These are phyloP conservation scores for Podaxis sp. DNA, from an alignment of 768 basidiomycete species.

Conservation along the genomic window DNA sequence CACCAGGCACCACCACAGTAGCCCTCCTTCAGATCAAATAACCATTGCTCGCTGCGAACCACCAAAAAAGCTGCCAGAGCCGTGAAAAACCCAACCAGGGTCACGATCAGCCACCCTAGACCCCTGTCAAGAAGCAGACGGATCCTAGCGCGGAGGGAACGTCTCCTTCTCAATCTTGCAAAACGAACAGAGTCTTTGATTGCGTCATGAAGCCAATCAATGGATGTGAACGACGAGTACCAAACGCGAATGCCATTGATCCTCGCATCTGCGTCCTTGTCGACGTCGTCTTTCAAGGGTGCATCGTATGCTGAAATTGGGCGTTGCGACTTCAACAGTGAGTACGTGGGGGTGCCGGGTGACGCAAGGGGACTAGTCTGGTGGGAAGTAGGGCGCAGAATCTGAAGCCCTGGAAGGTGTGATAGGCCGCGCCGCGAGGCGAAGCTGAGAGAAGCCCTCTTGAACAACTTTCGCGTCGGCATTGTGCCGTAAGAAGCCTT, in stretches of 20 bases:
- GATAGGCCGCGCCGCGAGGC: constrained; percentile 31
- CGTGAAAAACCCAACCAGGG: constrained; percentile 81
- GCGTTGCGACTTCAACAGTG: constrained; percentile 33
- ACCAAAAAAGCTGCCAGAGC: constrained; percentile 86
- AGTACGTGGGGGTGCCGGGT: constrained; percentile 25
- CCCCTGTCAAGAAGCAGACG: constrained; percentile 68
- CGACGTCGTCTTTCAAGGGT: constrained; percentile 35
- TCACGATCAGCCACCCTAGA: constrained; percentile 87
- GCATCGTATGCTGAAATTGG: constrained; percentile 76
- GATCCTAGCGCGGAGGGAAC: constrained; percentile 63
- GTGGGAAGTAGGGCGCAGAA: constrained; percentile 25
- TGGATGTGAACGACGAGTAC: constrained; percentile 87
- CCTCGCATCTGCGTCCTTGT: constrained; percentile 52
- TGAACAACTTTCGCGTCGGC: constrained; percentile 23
- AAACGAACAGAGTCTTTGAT: constrained; percentile 90
- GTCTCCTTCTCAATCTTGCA: constrained; percentile 62
- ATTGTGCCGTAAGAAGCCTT: constrained; percentile 55
- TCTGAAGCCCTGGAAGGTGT: constrained; percentile 29
- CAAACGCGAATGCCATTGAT: constrained; percentile 87
- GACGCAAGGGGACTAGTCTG: constrained; percentile 32
- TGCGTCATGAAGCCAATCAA: constrained; percentile 96
- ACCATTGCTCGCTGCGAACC: constrained; percentile 77
- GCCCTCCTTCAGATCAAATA: constrained; percentile 93
- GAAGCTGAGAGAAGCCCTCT: constrained; percentile 25
- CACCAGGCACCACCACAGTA: constrained; percentile 71